Conservation (phyloP, 345 rosid species). For the Eucalyptus globulus region DNA sequence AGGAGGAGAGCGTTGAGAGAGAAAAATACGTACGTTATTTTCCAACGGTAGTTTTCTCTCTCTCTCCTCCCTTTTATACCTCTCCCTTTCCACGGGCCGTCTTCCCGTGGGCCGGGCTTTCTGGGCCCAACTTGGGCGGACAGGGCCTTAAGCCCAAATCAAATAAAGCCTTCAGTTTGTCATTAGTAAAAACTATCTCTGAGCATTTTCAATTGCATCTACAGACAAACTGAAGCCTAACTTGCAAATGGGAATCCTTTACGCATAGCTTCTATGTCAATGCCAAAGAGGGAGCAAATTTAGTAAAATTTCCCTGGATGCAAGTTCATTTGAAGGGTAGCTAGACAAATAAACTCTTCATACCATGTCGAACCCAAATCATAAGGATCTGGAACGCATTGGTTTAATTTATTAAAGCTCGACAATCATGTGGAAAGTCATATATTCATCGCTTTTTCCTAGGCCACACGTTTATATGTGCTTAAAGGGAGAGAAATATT, state of each 20-base stretch:
- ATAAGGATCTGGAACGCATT: not conserved
- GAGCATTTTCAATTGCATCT: not conserved
- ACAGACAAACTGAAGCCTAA: not conserved
- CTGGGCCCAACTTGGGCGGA: too few relatives aligned
- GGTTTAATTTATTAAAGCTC: not conserved
- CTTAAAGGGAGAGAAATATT: not conserved
- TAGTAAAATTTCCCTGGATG: not conserved
- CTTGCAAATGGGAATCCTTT: not conserved
- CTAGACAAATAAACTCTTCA: not conserved
- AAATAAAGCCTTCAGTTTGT: too few relatives aligned
- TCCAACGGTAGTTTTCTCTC: too few relatives aligned
- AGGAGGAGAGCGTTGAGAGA: too few relatives aligned
- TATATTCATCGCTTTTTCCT: not conserved
- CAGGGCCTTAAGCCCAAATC: too few relatives aligned
- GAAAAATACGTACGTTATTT: too few relatives aligned
- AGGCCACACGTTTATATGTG: not conserved
- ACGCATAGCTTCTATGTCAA: accelerated
- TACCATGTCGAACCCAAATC: not conserved
- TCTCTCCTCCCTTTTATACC: too few relatives aligned
- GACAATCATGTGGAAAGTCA: not conserved
- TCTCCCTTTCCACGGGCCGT: too few relatives aligned
- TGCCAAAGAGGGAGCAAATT: not conserved
- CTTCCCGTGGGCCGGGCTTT: too few relatives aligned
- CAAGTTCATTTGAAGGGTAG: not conserved
- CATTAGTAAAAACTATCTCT: not conserved